phyloP scores from a whole-genome alignment of 257 asterid genomes.

The Eucommia ulmoides region DNA sequence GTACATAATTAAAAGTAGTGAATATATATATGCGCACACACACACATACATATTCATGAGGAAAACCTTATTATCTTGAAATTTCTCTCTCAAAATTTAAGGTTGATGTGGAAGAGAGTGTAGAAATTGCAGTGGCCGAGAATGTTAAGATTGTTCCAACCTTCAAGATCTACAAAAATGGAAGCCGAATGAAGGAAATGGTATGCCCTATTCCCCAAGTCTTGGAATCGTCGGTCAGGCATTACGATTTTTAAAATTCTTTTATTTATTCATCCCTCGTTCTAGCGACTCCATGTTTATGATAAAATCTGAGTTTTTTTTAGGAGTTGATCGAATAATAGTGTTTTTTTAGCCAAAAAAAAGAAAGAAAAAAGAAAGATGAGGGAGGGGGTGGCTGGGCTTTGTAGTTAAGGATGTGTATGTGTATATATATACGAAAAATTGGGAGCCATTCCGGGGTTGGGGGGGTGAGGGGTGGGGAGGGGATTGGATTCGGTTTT shows the following conservation, averaged over 20 bases:
- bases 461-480: background rate
- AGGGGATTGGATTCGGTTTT: background rate
- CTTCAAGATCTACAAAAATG: constrained; percentile 12
- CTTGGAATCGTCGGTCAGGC: constrained; percentile 31
- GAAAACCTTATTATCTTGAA: no score
- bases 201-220: constrained; percentile 67
- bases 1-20: no score
- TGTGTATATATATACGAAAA: constrained; percentile 37
- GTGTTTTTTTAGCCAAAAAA: constrained; percentile 7
- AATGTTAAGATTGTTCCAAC: constrained; percentile 6
- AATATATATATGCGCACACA: no score
- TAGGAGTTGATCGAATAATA: constrained; percentile 19
- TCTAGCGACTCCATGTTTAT: constrained; percentile 9
- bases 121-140: constrained; percentile 6
- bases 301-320: constrained; percentile 26
- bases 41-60: no score
- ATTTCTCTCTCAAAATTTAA: constrained; percentile 11
- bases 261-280: constrained; percentile 64
- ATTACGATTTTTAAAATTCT: constrained; percentile 8
- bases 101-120: constrained; percentile 71
- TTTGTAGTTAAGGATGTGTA: constrained; percentile 19
- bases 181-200: constrained; percentile 69
- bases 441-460: constrained; percentile 39
- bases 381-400: constrained; percentile 12
- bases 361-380: constrained; percentile 6